Base-by-base conservation (phyloP, 257 asterid species). In the Voacanga thouarsii region DNA sequence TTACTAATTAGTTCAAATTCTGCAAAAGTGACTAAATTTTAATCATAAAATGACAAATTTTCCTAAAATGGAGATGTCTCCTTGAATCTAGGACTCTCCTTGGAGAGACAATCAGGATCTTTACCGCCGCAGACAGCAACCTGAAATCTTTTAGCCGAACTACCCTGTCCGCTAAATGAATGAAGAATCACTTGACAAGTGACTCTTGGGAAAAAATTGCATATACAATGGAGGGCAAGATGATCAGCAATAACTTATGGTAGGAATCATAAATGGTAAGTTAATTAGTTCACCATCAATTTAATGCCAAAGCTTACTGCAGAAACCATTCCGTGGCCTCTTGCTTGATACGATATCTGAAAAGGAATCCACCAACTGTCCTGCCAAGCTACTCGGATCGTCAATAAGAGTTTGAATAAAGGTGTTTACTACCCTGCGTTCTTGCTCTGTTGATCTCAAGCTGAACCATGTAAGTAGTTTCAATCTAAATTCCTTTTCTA, bases 381-480 rank as follows among this genome's bases (percentile, higher is more conserved):
- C 96, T 0, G 94, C 96, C 89, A 93, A 85, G 79, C 96, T 86
- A 82, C 77, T 81, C 11, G 98, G 96, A 84, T 93, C 96, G 64
- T 91, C 98, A 16, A 88, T 84, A 82, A 92, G 82, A 16, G 94
- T 86, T 79, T 94, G 96, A 80, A 94, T 92, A 70, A 89, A 94
- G 28, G 97, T 94, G 86, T 91, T 88, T 24, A 94, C 97, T 83
- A 94, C 97, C 84, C 95, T 86, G 14, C 97, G 89, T 75, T 92
- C 99, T 83, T 94, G 99, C 88, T 86, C 97, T 1, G 97, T 89
- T 61, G 97, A 88, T 79, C 97, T 87, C 74, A 94, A 84, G 83
- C 97, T 92, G 86, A 92, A 91, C 98, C 98, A 94, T 28, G 97
- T 92, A 50, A 94, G 94, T 86, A 94, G 80, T 76, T 91, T 94